Evolutionary conservation across 2,329 filamentous ascomycete species (phyloP).

Genomic region (Alternaria brassicae): DNA sequence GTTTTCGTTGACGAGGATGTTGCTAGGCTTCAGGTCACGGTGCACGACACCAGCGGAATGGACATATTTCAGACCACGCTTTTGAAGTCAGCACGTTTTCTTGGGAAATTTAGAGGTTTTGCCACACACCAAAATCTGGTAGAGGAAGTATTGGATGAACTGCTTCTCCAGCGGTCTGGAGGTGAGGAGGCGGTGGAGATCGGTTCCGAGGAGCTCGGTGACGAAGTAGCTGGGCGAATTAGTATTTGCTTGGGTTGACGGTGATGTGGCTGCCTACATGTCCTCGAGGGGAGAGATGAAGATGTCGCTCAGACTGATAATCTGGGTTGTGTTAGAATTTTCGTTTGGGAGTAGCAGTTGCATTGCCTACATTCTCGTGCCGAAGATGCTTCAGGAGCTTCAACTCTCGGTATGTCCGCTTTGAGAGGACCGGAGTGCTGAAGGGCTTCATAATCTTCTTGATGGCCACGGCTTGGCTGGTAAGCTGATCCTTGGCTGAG

Average conservation of each 20-base stretch:
- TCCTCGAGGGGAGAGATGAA: constrained; percentile 99
- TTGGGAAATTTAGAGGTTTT: constrained; percentile 65
- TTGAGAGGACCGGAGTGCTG: constrained; percentile 97
- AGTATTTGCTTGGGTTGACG: constrained; percentile 15
- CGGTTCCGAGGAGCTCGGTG: constrained; percentile 94
- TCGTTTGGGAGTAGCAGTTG: background rate
- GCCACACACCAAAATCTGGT: constrained; percentile 88
- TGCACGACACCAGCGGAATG: constrained; percentile 98
- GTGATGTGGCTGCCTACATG: constrained; percentile 69
- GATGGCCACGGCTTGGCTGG: constrained; percentile 93
- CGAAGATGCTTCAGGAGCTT: constrained; percentile 96
- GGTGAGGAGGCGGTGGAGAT: constrained; percentile 92
- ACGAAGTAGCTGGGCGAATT: constrained; percentile 81
- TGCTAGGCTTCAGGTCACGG: constrained; percentile 96
- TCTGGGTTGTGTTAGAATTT: constrained; percentile 55
- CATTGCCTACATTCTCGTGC: constrained; percentile 83
- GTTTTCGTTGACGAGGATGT: constrained; percentile 99
- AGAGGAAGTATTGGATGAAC: constrained; percentile 99
- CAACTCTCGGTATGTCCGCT: constrained; percentile 95
- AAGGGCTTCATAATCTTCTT: constrained; percentile 99
- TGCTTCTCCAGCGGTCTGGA: constrained; percentile 97
- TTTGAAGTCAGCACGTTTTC: constrained; percentile 30
- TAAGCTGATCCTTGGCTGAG: constrained; percentile 97
- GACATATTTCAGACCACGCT: constrained; percentile 98
- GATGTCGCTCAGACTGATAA: constrained; percentile 98